Evolutionary conservation across 108 stramenopile species (phyloP), one percentile per base, ranked within the genome.

Genomic region (Cyclotella cryptica): DNA sequence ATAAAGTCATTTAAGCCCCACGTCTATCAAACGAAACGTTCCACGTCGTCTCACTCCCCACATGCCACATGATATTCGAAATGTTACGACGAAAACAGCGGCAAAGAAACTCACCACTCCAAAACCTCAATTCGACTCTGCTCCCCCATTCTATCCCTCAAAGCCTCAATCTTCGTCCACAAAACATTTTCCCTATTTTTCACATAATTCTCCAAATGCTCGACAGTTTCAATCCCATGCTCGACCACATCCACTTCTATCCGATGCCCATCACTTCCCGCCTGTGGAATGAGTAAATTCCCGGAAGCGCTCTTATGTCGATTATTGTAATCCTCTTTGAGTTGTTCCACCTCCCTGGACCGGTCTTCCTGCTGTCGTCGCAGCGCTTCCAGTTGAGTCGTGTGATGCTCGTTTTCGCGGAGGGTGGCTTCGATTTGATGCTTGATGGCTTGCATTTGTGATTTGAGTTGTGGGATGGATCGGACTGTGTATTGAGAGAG

Each of bases 151-250:
- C 53, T 76, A 5, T 47, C 63, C 13, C 59, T 60, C 79, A 84
- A 80, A 21, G 4, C 26, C 18, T 80, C 75, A 40, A 84, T 71
- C 41, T 66, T 75, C 6, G 55, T 53, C 59, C 74, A 78, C 67
- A 86, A 88, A 10, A 84, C 88, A 1, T 60, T 60, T 76, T 93
- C 92, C 44, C 90, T 78, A 40, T 59, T 51, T 55, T 73, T 35
- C 55, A 81, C 65, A 26, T 71, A 77, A 12, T 74, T 40, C 21
- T 73, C 66, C 62, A 83, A 28, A 40, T 71, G 57, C 44, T 63
- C 72, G 58, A 72, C 52, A 15, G 62, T 46, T 0, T 71, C 39
- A 7, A 66, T 26, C 0, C 49, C 54, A 28, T 58, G 57, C 24
- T 58, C 57, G 5, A 58, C 18, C 10, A 2, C 49, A 35, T 51